Base-by-base conservation (phyloP, 1,284 basidiomycete species). In the Gymnopus androsaceus region DNA sequence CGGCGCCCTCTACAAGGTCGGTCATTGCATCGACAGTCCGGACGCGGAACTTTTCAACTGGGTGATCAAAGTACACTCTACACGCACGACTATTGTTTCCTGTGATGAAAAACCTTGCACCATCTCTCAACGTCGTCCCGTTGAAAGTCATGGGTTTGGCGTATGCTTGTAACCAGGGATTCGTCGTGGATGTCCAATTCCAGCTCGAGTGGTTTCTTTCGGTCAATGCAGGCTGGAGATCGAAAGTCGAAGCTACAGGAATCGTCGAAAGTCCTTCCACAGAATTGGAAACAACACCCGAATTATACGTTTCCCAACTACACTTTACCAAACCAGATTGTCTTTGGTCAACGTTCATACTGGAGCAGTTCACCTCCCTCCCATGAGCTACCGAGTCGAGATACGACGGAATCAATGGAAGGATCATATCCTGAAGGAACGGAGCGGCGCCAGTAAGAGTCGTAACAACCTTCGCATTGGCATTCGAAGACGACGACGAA, bases 31-130 rank as follows among this genome's bases (percentile, higher is more conserved):
- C 79, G 75, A 48, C 65, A 65, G 58, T 81, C 80, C 31, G 67
- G 40, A 88, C 75, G 2, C 72, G 75, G 15, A 55, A 52, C 28
- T 27, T 38, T 33, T 28, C 31, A 12, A 59, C 37, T 50, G 63
- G 65, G 47, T 75, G 75, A 57, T 83, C 79, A 58, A 90, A 84
- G 55, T 82, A 78, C 17, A 91, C 59, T 47, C 80, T 70, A 65
- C 90, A 92, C 8, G 75, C 75, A 17, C 88, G 81, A 9, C 87
- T 87, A 64, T 89, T 86, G 44, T 67, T 71, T 2, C 85, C 81
- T 19, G 67, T 67, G 19, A 92, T 68, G 11, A 66, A 63, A 55
- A 88, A 71, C 33, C 67, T 70, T 15, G 79, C 79, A 3, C 54
- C 47, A 25, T n/a, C n/a, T n/a, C n/a, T n/a, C n/a, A 17, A 38